Percentiles rank a stretch among this genome's conserved stretches.
Conservation (phyloP, 495 filamentous ascomycete species). For the Daldinia bambusicola region DNA sequence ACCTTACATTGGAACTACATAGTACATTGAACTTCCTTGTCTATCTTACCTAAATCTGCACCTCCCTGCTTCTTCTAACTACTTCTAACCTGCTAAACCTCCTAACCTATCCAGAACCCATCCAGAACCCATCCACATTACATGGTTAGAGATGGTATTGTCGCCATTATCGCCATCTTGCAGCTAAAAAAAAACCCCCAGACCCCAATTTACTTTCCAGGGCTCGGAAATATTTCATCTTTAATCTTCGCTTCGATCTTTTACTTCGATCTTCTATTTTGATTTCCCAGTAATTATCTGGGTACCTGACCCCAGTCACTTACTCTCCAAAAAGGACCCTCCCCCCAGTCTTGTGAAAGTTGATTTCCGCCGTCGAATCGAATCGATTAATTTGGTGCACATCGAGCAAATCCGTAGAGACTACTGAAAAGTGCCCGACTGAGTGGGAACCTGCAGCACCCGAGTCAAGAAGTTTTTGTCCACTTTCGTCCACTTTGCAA, state of each 20-base stretch:
- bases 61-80: background rate
- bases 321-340: background rate
- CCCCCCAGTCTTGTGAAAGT: conserved; percentile 15
- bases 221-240: conserved; percentile 5
- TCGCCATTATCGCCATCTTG: conserved; percentile 15
- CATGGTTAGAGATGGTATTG: conserved; percentile 13
- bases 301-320: too few species aligned
- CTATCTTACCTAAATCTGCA: too few species aligned
- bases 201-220: conserved; percentile 4
- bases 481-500: conserved; percentile 32
- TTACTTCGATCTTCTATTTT: background rate
- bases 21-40: background rate
- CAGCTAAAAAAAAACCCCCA: conserved; percentile 1
- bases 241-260: background rate
- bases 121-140: background rate
- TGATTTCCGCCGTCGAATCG: conserved; percentile 12
- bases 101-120: too few species aligned
- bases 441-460: conserved; percentile 38
- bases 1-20: conserved; percentile 5
- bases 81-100: background rate
- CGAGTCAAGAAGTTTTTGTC: conserved; percentile 40
- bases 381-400: conserved; percentile 18
- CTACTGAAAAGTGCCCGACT: conserved; percentile 22
- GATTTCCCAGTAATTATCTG: too few species aligned
- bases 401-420: conserved; percentile 9